Evolutionary conservation across 495 filamentous ascomycete species (phyloP), one percentile per base, ranked within the genome.

Genomic region (Trichoderma asperelloides): DNA sequence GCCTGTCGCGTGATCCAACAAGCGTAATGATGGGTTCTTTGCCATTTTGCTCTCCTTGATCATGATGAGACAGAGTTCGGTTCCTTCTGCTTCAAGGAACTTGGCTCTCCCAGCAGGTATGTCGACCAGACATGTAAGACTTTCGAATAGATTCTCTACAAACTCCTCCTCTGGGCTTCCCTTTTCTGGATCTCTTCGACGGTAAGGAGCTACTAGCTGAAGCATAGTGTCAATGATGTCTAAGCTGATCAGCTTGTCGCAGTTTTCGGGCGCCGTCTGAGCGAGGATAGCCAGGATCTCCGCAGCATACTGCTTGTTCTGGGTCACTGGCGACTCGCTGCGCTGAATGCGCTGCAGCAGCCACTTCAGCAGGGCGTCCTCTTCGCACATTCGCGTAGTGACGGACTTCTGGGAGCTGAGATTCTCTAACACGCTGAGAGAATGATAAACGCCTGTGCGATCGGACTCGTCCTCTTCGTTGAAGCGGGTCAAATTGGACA

Each of bases 221-320:
- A 98, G 84, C 70, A 97, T 78, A 16, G 82, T 74, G 70, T 99
- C 96, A 7, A 93, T 80, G 23, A 89, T 91, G 66, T 96, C 87
- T 2, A 90, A 73, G 12, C 77, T 75, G 63, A 84, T 81, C n/a
- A 97, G 77, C 60, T 82, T 82, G 47, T 79, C 78, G 40, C 91
- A 81, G 73, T 91, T 94, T 72, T 93, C 90, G 16, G 90, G 75
- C 28, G 79, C 78, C 15, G 71, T 71, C 66, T 79, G 76, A n/a
- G 77, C 73, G 0, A 99, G 77, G 65, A 99, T 96, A 3, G 94
- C 90, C 18, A 99, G 79, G 16, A 98, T 83, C 76, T 99, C 95
- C 11, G 95, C 92, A 0, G 92, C 85, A 71, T 98, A 99, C 74
- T 97, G 95, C 74, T 93, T 97, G 75, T 99, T 99, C 76, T 99